Evolutionary conservation across 805 yeast species (phyloP).

Genomic region (Nakazawaea pomicola): DNA sequence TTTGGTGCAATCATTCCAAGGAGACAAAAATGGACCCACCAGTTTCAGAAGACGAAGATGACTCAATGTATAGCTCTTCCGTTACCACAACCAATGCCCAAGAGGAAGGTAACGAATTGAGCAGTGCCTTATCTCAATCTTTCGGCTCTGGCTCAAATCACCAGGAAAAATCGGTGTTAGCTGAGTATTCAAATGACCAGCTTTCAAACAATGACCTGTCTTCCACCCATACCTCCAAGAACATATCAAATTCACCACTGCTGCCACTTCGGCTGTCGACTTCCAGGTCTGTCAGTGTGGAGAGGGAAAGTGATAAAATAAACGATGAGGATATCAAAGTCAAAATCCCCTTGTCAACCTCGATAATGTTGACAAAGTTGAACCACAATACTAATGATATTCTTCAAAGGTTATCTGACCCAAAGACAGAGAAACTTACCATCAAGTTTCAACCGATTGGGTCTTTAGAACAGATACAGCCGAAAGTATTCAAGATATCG

Average conservation of each 20-base stretch:
- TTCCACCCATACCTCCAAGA: too few species aligned
- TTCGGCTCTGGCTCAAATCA: too few species aligned
- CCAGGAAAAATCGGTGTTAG: too few species aligned
- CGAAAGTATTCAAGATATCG: conserved; percentile 46
- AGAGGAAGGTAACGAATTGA: neutral
- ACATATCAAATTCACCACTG: neutral
- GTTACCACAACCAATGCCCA: neutral
- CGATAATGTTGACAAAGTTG: conserved; percentile 20
- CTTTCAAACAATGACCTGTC: too few species aligned
- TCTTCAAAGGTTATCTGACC: conserved; percentile 15
- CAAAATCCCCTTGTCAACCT: conserved; percentile 25
- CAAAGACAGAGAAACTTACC: conserved; percentile 29
- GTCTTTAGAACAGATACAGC: conserved; percentile 44
- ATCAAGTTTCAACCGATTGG: conserved; percentile 60
- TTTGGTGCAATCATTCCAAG: neutral
- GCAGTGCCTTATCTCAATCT: neutral
- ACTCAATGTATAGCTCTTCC: conserved; percentile 6
- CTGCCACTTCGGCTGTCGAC: neutral
- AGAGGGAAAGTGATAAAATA: conserved; percentile 1
- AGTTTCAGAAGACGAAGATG: conserved; percentile 15
- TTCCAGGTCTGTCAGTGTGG: neutral
- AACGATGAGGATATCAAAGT: conserved; percentile 17
- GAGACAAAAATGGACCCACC: conserved; percentile 15
- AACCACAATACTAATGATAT: conserved; percentile 20
- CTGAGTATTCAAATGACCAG: neutral